Evolutionary conservation across 2,329 filamentous ascomycete species (phyloP).

Genomic region (Didymella arachidicola): DNA sequence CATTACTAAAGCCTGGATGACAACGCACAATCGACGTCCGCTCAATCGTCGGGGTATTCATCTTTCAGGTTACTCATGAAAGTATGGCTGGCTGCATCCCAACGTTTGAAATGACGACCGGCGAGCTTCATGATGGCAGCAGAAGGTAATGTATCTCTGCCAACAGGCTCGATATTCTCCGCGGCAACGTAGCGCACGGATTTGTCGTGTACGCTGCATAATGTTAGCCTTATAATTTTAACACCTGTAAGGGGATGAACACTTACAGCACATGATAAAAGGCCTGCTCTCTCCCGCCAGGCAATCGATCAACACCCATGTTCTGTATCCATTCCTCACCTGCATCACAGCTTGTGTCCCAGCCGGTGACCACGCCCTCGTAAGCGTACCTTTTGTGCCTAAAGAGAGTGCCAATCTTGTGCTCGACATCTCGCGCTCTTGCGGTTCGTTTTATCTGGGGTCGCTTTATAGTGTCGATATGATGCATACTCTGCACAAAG

Average conservation of each 20-base stretch:
- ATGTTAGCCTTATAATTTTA: not conserved
- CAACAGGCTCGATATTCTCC: conserved; percentile 72
- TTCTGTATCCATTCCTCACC: conserved; percentile 69
- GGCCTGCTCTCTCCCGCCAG: conserved; percentile 69
- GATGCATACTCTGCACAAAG: conserved; percentile 63
- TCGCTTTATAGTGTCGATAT: conserved; percentile 64
- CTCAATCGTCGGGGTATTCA: conserved; percentile 79
- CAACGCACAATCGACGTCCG: no score
- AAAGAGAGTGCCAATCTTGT: conserved; percentile 79
- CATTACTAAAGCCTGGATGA: no score
- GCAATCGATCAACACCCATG: conserved; percentile 67
- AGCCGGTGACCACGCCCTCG: conserved; percentile 85
- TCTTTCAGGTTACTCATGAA: conserved; percentile 88
- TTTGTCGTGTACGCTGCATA: conserved; percentile 68
- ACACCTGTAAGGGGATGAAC: not conserved
- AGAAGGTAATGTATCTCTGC: conserved; percentile 53
- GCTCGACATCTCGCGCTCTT: conserved; percentile 31
- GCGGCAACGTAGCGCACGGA: conserved; percentile 78
- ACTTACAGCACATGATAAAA: conserved; percentile 91
- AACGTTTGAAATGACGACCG: conserved; percentile 88
- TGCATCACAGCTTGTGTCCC: conserved; percentile 70
- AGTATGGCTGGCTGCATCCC: conserved; percentile 68
- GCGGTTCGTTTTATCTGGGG: conserved; percentile 29
- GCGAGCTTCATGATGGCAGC: conserved; percentile 72
- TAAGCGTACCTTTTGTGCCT: conserved; percentile 82